Base-by-base conservation (phyloP, 2,329 filamentous ascomycete genomes). In the Penicillium sumatraense region DNA sequence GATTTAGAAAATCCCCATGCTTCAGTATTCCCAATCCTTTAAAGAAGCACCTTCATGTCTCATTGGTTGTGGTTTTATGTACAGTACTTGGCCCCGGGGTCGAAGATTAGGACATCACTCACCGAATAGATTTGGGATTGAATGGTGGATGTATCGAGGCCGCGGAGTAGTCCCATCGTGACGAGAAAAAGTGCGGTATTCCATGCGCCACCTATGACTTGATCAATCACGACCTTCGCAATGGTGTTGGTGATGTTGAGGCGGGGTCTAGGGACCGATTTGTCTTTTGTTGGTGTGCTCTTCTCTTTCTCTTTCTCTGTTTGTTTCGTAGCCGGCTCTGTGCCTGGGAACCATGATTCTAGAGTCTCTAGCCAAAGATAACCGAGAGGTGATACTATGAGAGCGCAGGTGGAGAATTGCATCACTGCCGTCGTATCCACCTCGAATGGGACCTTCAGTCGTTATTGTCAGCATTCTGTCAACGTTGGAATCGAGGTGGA, bases 361-460 rank as follows among this genome's bases (percentile, higher is more conserved):
- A 86, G 76, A 26, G 77, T 77, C 51, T 81, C 77, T 61, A 86
- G 82, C 83, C 84, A 86, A 52, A 82, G 70, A 62, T 82, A 85
- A 59, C 84, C 85, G 48, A 83, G 79, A 6, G 84, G 84, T 1
- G 82, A 78, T 4, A 80, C 80, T 38, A 86, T 69, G 52, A 86
- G 68, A 2, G 82, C 76, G 49, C 83, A 77, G 33, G 79, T 72
- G 35, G 83, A 77, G 69, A 86, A 86, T 59, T 82, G 83, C 18
- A 82, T 65, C 38, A 86, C 74, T 24, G 80, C 77, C 26, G 74
- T 57, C 1, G 76, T 48, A 54, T 86, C 81, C 47, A 86, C 72
- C 31, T 69, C 61, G 44, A 83, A 76, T 8, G 78, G 72, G 50
- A 58, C 68, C 76, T 79, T 23, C 31, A 21, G 8, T 14, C 29